A percentile compares a stretch with the other conserved stretches of the same genome.
Conservation (phyloP, 177 flowering plant genomes). For the Telopea speciosissima region DNA sequence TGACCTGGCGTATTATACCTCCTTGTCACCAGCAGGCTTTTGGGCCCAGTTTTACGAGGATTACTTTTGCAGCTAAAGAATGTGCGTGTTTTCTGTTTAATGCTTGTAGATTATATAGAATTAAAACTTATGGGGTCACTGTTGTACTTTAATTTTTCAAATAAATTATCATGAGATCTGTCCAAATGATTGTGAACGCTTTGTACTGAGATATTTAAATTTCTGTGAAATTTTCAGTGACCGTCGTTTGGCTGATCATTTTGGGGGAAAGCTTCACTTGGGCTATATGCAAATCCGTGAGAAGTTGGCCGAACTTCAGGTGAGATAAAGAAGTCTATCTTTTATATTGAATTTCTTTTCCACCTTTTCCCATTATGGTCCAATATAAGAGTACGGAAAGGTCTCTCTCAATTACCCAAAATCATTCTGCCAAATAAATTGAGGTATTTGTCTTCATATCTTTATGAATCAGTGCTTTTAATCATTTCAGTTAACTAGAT, state of each 20-base stretch:
- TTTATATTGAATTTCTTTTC: not conserved
- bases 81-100: slow-evolving; percentile 90
- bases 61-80: slow-evolving; percentile 98
- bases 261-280: slow-evolving; percentile 97
- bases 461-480: no score
- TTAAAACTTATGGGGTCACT: slow-evolving; percentile 26
- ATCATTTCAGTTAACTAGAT: not conserved
- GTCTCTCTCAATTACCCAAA: not conserved
- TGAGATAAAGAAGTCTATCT: slow-evolving; percentile 19
- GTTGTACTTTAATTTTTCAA: not conserved
- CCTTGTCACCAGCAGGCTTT: slow-evolving; percentile 99
- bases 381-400: not conserved
- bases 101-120: slow-evolving; percentile 53
- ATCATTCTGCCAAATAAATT: not conserved
- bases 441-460: no score
- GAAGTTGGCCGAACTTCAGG: slow-evolving; percentile 89
- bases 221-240: slow-evolving; percentile 51
- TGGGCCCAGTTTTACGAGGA: slow-evolving; percentile 99
- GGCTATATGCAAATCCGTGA: slow-evolving; percentile 98
- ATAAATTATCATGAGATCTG: not conserved
- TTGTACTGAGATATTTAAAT: slow-evolving; percentile 6
- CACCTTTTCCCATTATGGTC: not conserved
- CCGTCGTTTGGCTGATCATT: slow-evolving; percentile 97
- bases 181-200: not conserved
- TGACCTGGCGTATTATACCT: slow-evolving; percentile 82